Base-by-base conservation (phyloP, 2,329 filamentous ascomycete species). In the Paecilomyces sp. region DNA sequence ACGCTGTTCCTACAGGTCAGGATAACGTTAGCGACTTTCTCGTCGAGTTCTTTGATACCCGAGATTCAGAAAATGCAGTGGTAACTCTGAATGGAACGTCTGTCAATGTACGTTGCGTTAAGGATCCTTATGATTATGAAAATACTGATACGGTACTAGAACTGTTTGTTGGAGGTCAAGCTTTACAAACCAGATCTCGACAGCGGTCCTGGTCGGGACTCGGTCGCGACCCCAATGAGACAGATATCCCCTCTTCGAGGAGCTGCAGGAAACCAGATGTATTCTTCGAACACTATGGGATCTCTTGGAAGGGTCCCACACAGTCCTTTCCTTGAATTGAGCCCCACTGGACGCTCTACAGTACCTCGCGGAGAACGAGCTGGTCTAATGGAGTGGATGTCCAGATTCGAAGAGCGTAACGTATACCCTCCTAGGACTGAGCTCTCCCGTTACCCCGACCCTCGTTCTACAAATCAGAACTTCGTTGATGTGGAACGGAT, bases 401-500 rank as follows among this genome's bases (percentile, higher is more conserved):
- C 67, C 24, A 67, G 61, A 57, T 57, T 62, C 54, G 72, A 72
- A 25, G 67, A 73, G 54, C 65, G 63, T 24, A 64, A 70, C 41
- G 62, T 69, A 54, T 66, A 66, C 54, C 67, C 72, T 30, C 67
- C 71, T 22, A 70, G 68, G 24, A 67, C 66, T 57, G 69, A 70
- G 31, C 56, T 66, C 33, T 58, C 59, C 53, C 69, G 66, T 11
- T 69, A 67, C 55, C 58, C 65, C 33, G 71, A 74, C 55, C 56
- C 66, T 54, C 69, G 72, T 18, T 59, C 67, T 34, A 71, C 63
- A 51, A 76, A 75, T 57, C 77, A 79, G 62, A 79, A 80, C 60
- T 68, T 74, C 47, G 77, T 80, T 36, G 76, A 79, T 61, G 68
- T 75, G 25, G 72, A 75, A 55, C 71, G 75, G n/a, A 79, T 80